A percentile compares a stretch with the other conserved stretches of the same genome.
Evolutionary conservation across 441 rosid species (phyloP).

Genomic region (Gossypium schwendimanii): DNA sequence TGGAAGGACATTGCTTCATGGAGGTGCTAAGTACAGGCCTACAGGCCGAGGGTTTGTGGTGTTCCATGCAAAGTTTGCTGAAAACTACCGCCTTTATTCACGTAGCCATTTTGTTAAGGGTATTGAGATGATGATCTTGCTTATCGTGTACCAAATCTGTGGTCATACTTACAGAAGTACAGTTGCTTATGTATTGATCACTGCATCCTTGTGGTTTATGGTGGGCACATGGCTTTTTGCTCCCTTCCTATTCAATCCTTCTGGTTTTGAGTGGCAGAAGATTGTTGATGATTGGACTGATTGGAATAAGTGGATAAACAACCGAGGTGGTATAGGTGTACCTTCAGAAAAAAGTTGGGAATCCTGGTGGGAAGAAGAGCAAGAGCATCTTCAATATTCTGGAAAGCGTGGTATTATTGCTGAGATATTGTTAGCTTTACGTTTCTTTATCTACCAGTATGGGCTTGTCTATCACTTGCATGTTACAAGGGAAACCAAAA

Average conservation of each 20-base stretch:
- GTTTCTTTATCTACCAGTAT: constrained; percentile 90
- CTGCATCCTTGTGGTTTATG: constrained; percentile 98
- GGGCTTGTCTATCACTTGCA: constrained; percentile 90
- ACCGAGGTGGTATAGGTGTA: constrained; percentile 93
- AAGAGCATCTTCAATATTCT: constrained; percentile 83
- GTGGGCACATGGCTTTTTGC: constrained; percentile 99
- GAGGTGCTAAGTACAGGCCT: constrained; percentile 94
- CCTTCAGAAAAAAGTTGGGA: constrained; percentile 99
- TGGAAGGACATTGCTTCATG: constrained; percentile 94
- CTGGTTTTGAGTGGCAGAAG: constrained; percentile 99
- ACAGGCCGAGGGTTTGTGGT: constrained; percentile 99
- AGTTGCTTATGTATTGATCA: constrained; percentile 78
- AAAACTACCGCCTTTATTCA: constrained; percentile 90
- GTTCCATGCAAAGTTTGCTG: constrained; percentile 98
- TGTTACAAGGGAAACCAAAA: constrained; percentile 41
- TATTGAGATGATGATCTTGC: constrained; percentile 89
- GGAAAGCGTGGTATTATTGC: constrained; percentile 87
- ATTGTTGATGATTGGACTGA: constrained; percentile 99
- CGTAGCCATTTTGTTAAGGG: constrained; percentile 99
- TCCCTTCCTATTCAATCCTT: constrained; percentile 96
- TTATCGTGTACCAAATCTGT: constrained; percentile 77
- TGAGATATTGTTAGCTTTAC: constrained; percentile 74
- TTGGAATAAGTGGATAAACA: constrained; percentile 97
- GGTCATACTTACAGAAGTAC: constrained; percentile 82
- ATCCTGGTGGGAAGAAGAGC: constrained; percentile 99